phyloP scores from a whole-genome alignment of 2,329 filamentous ascomycete genomes.

The Exophiala lecanii-corni region DNA sequence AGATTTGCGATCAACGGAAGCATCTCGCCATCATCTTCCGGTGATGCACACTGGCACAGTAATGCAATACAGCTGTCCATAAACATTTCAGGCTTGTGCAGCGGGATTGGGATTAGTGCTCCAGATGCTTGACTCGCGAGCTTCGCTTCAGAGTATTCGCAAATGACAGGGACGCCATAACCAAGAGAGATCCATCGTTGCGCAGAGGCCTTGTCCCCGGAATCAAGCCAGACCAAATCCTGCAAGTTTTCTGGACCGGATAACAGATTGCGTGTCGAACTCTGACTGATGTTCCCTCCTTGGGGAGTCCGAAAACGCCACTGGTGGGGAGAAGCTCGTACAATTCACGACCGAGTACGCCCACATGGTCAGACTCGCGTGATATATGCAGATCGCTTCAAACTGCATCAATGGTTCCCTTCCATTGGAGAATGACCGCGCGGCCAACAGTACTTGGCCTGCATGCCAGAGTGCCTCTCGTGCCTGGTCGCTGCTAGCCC shows the following conservation, averaged over 20 bases:
- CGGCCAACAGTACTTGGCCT: slow-evolving; percentile 4
- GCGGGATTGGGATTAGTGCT: neutral
- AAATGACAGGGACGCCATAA: neutral
- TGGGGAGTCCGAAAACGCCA: too few relatives aligned
- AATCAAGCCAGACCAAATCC: neutral
- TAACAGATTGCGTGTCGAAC: too few relatives aligned
- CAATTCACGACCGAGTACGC: neutral
- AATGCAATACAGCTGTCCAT: neutral
- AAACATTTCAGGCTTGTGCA: neutral
- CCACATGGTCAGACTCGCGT: slow-evolving; percentile 2
- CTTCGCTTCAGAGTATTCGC: neutral
- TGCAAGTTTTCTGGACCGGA: too few relatives aligned
- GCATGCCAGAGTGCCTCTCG: slow-evolving; percentile 8
- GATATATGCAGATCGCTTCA: slow-evolving; percentile 2
- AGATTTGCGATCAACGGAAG: neutral
- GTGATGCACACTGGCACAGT: neutral
- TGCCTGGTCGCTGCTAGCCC: slow-evolving; percentile 2
- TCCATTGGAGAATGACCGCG: neutral
- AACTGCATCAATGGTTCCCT: neutral
- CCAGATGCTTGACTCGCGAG: neutral
- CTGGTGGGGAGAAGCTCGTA: neutral
- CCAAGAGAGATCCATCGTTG: neutral
- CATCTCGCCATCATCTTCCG: neutral
- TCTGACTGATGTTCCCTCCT: neutral
- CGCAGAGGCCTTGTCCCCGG: neutral